Percentiles rank a stretch among this genome's conserved stretches.
Conservation (phyloP, 2,329 filamentous ascomycete genomes). For the Nemania diffusa region DNA sequence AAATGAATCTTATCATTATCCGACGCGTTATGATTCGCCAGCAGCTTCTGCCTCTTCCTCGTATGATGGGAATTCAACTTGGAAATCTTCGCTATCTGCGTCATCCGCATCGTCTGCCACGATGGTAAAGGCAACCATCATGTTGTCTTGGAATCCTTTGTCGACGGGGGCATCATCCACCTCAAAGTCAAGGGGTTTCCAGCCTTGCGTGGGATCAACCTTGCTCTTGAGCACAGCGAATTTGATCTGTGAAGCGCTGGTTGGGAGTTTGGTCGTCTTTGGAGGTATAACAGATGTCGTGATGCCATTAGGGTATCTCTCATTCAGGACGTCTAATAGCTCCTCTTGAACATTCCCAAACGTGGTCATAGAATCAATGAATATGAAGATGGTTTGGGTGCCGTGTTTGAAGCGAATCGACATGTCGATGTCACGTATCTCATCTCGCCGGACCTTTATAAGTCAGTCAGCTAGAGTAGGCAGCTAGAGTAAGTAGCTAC, state of each 20-base stretch:
- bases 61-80: slow-evolving; percentile 57
- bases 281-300: slow-evolving; percentile 49
- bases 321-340: slow-evolving; percentile 67
- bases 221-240: slow-evolving; percentile 60
- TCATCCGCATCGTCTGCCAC: slow-evolving; percentile 52
- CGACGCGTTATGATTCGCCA: slow-evolving; percentile 10
- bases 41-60: slow-evolving; percentile 34
- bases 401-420: slow-evolving; percentile 80
- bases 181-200: slow-evolving; percentile 57
- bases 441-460: slow-evolving; percentile 36
- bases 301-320: slow-evolving; percentile 67
- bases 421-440: slow-evolving; percentile 44
- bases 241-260: slow-evolving; percentile 55
- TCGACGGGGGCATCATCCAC: slow-evolving; percentile 54
- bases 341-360: slow-evolving; percentile 67
- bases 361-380: slow-evolving; percentile 67
- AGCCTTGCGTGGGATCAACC: slow-evolving; percentile 60
- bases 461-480: slow-evolving; percentile 31
- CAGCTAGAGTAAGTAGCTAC: too few species aligned
- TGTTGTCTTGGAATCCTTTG: slow-evolving; percentile 59
- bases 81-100: slow-evolving; percentile 54
- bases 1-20: background rate
- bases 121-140: slow-evolving; percentile 62
- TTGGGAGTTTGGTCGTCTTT: slow-evolving; percentile 54
- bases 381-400: slow-evolving; percentile 75